A percentile compares a stretch with the other conserved stretches of the same genome.
These are phyloP conservation scores for Calophaca sinica DNA, from an alignment of 306 rosid species.

Conservation along the genomic window DNA sequence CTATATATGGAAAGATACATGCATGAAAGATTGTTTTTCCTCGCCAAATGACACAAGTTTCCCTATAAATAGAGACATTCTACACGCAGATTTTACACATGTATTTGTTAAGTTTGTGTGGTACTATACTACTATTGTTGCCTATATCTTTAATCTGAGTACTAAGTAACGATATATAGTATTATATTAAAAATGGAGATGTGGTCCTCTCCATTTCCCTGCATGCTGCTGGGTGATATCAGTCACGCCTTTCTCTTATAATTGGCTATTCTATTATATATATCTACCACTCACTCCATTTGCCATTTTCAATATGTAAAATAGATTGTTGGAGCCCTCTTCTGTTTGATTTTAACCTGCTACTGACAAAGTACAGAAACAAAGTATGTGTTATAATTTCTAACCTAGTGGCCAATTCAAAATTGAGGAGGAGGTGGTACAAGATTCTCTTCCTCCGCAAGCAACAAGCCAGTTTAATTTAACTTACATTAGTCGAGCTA, in stretches of 20 bases:
- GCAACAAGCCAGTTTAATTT: conserved; percentile 18
- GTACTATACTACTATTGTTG: background rate
- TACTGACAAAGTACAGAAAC: conserved; percentile 32
- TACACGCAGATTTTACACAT: too few relatives aligned
- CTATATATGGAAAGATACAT: too few relatives aligned
- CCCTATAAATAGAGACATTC: background rate
- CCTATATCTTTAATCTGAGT: conserved; percentile 1
- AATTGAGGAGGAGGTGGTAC: conserved; percentile 7
- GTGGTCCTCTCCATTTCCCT: conserved; percentile 60
- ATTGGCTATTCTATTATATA: background rate
- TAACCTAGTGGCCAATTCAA: conserved; percentile 41
- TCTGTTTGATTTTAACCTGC: background rate
- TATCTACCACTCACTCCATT: conserved; percentile 9
- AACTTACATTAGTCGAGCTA: conserved; percentile 12
- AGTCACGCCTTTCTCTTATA: conserved; percentile 38
- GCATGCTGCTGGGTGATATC: conserved; percentile 5
- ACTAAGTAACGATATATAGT: background rate
- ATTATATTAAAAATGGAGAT: conserved; percentile 46
- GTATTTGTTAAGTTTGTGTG: background rate
- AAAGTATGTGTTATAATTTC: background rate
- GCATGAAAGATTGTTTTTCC: too few relatives aligned
- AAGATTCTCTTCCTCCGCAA: conserved; percentile 35
- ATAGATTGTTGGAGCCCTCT: background rate
- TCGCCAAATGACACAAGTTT: background rate
- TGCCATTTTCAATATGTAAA: conserved; percentile 37